Conservation (phyloP, 179 eudicot species). For the Spinacia oleracea region DNA sequence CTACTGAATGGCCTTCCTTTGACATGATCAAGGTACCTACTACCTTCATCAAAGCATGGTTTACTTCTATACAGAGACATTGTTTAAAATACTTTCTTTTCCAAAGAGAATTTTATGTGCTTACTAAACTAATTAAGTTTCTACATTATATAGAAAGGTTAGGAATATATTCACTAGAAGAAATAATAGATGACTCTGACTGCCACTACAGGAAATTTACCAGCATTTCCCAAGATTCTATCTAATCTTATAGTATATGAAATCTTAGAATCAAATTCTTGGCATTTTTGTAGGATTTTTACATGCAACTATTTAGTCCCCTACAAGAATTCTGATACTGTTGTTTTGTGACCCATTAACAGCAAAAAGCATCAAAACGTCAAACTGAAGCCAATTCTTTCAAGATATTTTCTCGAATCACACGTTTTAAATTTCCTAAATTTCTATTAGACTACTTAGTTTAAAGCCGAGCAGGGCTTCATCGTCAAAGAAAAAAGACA, state of each 20-base stretch:
- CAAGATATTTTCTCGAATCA: background rate
- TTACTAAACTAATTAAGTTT: background rate
- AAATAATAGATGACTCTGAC: background rate
- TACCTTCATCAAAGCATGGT: background rate
- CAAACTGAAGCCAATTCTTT: background rate
- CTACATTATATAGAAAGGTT: constrained; percentile 15
- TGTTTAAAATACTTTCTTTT: background rate
- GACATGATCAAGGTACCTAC: background rate
- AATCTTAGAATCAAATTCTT: constrained; percentile 13
- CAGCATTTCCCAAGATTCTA: constrained; percentile 2
- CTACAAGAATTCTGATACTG: background rate
- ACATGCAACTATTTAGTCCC: constrained; percentile 1
- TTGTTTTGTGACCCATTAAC: background rate
- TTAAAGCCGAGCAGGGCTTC: background rate
- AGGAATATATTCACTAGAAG: constrained; percentile 6
- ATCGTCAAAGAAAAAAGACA: background rate
- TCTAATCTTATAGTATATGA: background rate
- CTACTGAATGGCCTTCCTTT: constrained; percentile 6
- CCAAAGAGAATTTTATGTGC: background rate
- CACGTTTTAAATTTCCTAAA: background rate
- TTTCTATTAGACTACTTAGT: background rate
- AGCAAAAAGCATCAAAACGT: background rate
- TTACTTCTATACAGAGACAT: constrained; percentile 3
- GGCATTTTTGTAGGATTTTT: background rate
- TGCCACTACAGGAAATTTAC: too few relatives aligned